Evolutionary conservation across 179 eudicot genomes (phyloP).

Genomic region (Gypsophila paniculata): DNA sequence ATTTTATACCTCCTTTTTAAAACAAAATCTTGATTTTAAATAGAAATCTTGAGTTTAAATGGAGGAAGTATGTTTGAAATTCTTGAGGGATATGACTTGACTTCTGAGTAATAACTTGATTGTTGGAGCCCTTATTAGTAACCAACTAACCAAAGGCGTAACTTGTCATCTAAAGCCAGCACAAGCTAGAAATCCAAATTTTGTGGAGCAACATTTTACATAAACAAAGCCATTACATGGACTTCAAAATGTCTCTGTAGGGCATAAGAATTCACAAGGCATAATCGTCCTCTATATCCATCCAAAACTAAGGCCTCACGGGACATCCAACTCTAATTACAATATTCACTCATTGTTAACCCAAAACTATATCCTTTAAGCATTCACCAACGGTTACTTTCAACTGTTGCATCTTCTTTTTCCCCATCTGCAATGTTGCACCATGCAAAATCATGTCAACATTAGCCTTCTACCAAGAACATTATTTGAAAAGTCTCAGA

Average conservation of each 20-base stretch:
- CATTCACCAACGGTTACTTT: conserved; percentile 49
- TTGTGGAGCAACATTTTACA: not conserved
- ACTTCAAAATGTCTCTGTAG: not conserved
- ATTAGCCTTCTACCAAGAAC: too few relatives aligned
- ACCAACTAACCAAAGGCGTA: too few relatives aligned
- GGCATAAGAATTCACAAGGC: not conserved
- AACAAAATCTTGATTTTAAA: too few relatives aligned
- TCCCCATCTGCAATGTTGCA: conserved; percentile 43
- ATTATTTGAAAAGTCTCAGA: not conserved
- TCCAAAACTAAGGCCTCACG: not conserved
- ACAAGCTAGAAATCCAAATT: not conserved
- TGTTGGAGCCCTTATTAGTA: too few relatives aligned
- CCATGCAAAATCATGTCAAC: conserved; percentile 8
- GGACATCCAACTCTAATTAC: not conserved
- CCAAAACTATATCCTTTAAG: conserved; percentile 44
- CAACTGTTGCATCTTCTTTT: conserved; percentile 57
- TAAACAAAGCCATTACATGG: not conserved
- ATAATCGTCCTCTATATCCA: not conserved
- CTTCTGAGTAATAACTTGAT: too few relatives aligned
- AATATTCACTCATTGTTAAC: conserved; percentile 23
- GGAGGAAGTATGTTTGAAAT: too few relatives aligned
- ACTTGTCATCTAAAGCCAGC: too few relatives aligned
- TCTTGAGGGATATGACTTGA: too few relatives aligned
- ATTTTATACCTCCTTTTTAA: too few relatives aligned
- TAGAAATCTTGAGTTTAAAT: too few relatives aligned